These are phyloP conservation scores for Vigna trinervia DNA, from an alignment of 306 rosid species.

Conservation along the genomic window DNA sequence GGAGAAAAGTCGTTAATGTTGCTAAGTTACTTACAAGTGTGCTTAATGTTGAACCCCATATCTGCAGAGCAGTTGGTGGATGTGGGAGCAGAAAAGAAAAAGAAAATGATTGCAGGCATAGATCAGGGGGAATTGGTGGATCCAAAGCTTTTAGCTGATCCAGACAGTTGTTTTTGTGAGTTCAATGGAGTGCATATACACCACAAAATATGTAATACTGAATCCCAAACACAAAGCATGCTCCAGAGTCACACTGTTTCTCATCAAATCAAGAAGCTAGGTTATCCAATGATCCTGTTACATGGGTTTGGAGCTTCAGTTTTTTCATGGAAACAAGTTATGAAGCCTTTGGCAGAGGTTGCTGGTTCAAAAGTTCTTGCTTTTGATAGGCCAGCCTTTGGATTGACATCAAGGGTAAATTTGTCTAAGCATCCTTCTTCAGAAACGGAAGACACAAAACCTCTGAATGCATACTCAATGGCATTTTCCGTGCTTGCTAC, in stretches of 20 bases:
- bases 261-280: slow-evolving; percentile 51
- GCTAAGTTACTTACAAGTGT: slow-evolving; percentile 28
- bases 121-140: slow-evolving; percentile 83
- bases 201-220: slow-evolving; percentile 74
- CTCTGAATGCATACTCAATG: slow-evolving; percentile 83
- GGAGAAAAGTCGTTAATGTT: slow-evolving; percentile 11
- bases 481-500: slow-evolving; percentile 90
- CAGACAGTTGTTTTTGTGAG: slow-evolving; percentile 86
- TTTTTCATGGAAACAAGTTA: slow-evolving; percentile 82
- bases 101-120: slow-evolving; percentile 72
- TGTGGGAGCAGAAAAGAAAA: slow-evolving; percentile 56
- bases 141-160: slow-evolving; percentile 78
- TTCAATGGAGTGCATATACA: slow-evolving; percentile 81
- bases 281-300: slow-evolving; percentile 75
- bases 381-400: slow-evolving; percentile 98
- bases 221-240: slow-evolving; percentile 48
- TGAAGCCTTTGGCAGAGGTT: slow-evolving; percentile 79
- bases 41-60: slow-evolving; percentile 20
- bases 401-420: slow-evolving; percentile 79
- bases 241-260: slow-evolving; percentile 49
- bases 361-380: slow-evolving; percentile 83
- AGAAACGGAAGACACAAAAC: slow-evolving; percentile 51
- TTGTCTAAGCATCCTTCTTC: slow-evolving; percentile 47
- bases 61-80: slow-evolving; percentile 65
- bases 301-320: slow-evolving; percentile 96